Conservation (phyloP, 2,329 filamentous ascomycete genomes). For the Cryphonectria japonica region DNA sequence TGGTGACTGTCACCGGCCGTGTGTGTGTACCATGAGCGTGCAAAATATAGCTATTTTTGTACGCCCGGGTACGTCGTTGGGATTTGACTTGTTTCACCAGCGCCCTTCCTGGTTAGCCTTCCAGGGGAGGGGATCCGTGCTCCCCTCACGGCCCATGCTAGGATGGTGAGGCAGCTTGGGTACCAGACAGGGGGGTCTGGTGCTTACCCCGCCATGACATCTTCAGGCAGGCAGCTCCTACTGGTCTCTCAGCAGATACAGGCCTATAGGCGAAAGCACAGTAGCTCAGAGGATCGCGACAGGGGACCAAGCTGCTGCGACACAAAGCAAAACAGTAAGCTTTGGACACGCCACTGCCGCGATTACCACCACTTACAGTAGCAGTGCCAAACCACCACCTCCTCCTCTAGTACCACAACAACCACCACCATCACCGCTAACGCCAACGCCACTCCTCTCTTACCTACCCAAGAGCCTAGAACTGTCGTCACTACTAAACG, state of each 20-base stretch:
- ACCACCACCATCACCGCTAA: slow-evolving; percentile 2
- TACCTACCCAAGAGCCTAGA: not conserved
- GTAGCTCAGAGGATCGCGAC: slow-evolving; percentile 2
- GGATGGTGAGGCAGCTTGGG: slow-evolving; percentile 14
- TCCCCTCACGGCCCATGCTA: not conserved
- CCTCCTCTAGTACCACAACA: not conserved
- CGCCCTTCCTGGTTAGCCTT: not conserved
- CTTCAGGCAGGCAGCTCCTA: slow-evolving; percentile 15
- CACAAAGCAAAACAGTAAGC: slow-evolving; percentile 21
- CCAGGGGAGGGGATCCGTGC: not conserved
- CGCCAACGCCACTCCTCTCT: not conserved
- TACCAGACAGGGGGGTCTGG: slow-evolving; percentile 4
- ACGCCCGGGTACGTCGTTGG: not conserved
- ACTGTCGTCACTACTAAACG: not conserved
- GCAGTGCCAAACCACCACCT: not conserved
- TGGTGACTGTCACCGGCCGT: not conserved
- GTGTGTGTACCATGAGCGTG: not conserved
- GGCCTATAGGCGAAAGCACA: not conserved
- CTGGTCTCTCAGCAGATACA: slow-evolving; percentile 1
- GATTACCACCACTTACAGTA: not conserved
- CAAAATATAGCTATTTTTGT: not conserved
- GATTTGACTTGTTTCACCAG: slow-evolving; percentile 3
- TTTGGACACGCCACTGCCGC: slow-evolving; percentile 12
- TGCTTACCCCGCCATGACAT: slow-evolving; percentile 31
- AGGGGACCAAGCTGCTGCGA: slow-evolving; percentile 28